These are phyloP conservation scores for Lactarius hatsudake DNA, from an alignment of 768 basidiomycete species.

Conservation along the genomic window DNA sequence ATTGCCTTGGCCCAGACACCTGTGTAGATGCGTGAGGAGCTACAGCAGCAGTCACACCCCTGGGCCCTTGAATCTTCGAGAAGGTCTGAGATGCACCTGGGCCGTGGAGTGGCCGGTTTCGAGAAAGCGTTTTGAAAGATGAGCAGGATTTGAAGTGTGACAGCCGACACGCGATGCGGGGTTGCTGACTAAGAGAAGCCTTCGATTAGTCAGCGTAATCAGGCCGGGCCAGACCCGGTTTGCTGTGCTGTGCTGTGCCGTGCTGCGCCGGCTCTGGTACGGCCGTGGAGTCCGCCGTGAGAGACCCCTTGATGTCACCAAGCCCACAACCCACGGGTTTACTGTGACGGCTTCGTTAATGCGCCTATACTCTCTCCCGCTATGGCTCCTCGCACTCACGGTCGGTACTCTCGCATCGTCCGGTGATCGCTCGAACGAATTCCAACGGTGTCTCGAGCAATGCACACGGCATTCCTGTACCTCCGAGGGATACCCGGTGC, in stretches of 20 bases:
- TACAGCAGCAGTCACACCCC: not conserved
- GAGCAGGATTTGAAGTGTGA: not conserved
- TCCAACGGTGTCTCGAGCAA: slow-evolving; percentile 36
- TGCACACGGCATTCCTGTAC: slow-evolving; percentile 36
- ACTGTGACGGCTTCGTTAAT: slow-evolving; percentile 15
- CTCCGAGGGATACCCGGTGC: slow-evolving; percentile 31
- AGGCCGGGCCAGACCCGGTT: not conserved
- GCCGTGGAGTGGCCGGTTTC: not conserved
- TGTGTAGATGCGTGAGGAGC: not conserved
- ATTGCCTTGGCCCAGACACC: not conserved
- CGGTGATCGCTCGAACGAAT: slow-evolving; percentile 37
- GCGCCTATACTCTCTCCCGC: slow-evolving; percentile 17
- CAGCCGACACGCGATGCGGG: slow-evolving; percentile 2
- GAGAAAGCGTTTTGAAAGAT: not conserved
- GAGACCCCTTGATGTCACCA: not conserved
- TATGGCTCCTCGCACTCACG: not conserved
- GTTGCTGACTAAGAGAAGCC: not conserved
- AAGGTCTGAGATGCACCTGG: slow-evolving; percentile 7
- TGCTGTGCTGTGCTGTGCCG: not conserved
- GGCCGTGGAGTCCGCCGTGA: too few relatives aligned
- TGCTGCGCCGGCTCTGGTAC: too few relatives aligned
- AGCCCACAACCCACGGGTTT: not conserved
- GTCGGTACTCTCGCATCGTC: slow-evolving; percentile 29
- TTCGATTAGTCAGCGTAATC: not conserved
- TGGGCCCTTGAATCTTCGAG: not conserved